A percentile compares a stretch with the other conserved stretches of the same genome.
Evolutionary conservation across 441 rosid species (phyloP).

Genomic region (Populus hybrid): DNA sequence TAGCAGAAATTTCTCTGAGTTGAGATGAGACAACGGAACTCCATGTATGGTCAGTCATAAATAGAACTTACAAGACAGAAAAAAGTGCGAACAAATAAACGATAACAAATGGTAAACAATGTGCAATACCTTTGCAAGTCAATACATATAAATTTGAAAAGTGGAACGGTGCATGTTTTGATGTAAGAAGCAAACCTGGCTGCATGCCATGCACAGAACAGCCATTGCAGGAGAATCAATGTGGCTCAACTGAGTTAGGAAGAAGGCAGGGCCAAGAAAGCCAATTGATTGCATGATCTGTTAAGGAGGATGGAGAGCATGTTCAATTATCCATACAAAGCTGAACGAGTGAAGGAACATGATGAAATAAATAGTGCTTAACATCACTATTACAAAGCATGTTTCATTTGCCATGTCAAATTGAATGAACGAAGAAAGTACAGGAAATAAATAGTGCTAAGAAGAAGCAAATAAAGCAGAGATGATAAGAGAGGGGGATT

Average conservation of each 20-base stretch:
- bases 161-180: not conserved
- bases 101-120: not conserved
- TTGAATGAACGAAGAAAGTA: not conserved
- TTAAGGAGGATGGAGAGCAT: not conserved
- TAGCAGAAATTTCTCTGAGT: not conserved
- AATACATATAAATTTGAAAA: not conserved
- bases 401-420: not conserved
- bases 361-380: not conserved
- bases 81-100: not conserved
- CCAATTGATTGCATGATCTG: conserved; percentile 98
- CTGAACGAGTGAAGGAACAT: not conserved
- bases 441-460: not conserved
- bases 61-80: not conserved
- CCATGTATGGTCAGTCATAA: not conserved
- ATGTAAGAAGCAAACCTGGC: conserved; percentile 50
- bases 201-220: conserved; percentile 92
- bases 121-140: not conserved
- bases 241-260: conserved; percentile 91
- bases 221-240: conserved; percentile 88
- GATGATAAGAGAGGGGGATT: not conserved
- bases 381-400: not conserved
- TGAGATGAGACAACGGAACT: not conserved
- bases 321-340: not conserved
- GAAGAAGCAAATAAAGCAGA: not conserved
- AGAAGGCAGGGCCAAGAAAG: conserved; percentile 96